These are phyloP conservation scores for Globisporangium paroecandrum DNA, from an alignment of 352 stramenopile species.

Conservation along the genomic window DNA sequence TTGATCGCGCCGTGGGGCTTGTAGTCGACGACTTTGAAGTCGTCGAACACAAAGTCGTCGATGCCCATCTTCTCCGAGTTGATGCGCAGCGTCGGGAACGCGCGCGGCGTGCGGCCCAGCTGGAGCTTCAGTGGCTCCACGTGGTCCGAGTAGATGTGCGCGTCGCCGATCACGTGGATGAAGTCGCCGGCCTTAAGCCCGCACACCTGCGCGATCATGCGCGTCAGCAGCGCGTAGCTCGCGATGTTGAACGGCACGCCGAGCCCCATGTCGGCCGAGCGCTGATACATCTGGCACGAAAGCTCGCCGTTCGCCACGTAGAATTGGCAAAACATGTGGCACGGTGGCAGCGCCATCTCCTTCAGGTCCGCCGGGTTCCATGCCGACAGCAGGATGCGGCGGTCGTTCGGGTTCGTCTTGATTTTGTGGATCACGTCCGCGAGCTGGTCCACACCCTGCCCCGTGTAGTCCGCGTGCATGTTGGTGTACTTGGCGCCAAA, in stretches of 20 bases:
- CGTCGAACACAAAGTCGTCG: conserved; percentile 94
- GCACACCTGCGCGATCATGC: conserved; percentile 95
- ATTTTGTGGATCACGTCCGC: conserved; percentile 98
- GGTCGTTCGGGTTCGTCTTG: conserved; percentile 95
- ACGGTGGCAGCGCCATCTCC: conserved; percentile 98
- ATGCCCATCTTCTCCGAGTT: conserved; percentile 89
- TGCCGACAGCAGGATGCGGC: conserved; percentile 97
- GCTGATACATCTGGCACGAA: conserved; percentile 98
- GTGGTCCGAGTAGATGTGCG: conserved; percentile 99
- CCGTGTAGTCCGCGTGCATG: conserved; percentile 98
- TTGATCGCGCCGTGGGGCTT: conserved; percentile 96
- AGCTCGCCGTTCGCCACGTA: conserved; percentile 84
- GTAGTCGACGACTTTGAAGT: conserved; percentile 97
- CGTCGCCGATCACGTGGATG: conserved; percentile 98
- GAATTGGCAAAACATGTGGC: conserved; percentile 99
- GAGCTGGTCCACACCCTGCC: conserved; percentile 98
- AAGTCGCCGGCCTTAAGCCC: conserved; percentile 95
- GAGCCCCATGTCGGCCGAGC: conserved; percentile 98
- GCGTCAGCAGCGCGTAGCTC: conserved; percentile 97
- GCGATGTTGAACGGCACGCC: conserved; percentile 99
- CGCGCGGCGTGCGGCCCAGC: conserved; percentile 88
- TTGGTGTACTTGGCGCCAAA: conserved; percentile 98
- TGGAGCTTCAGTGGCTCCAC: conserved; percentile 96
- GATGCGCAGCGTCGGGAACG: conserved; percentile 95
- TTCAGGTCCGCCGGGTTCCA: conserved; percentile 98